Evolutionary conservation across 2,329 filamentous ascomycete genomes (phyloP), one percentile per base, ranked within the genome.

Genomic region (Ophiostoma perfectum): DNA sequence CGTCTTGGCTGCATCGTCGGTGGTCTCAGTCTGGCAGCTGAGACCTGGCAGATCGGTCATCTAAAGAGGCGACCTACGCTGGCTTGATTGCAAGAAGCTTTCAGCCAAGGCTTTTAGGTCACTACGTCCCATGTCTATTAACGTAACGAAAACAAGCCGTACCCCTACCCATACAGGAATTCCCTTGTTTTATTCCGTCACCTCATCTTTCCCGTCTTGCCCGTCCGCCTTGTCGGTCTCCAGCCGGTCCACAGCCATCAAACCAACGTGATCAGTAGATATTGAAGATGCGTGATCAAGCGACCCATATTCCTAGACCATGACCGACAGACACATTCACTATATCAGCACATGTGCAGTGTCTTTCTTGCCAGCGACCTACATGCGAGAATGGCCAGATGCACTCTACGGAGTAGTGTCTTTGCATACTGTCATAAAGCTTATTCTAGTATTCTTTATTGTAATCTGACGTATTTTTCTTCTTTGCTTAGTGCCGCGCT

Each of bases 1-100:
- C 64, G 47, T 66, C 47, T 66, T 66, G 47, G 64, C 47, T 66
- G 16, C 45, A 18, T 58, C 16, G 38, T 66, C 64, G 64, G 64
- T 66, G 45, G 47, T 66, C 27, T 58, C 63, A 67, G 60, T n/a
- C 55, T 47, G 44, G 27, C 11, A n/a, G 47, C 27, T 27, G 27
- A 27, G 27, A 27, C 36, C 55, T 47, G 44, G 27, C 11, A n/a
- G 47, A 52, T 64, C 66, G 44, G 66, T 67, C 44, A 52, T 60
- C 44, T 3, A 41, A 66, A 60, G 5, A 8, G 44, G 65, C 38
- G 11, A 38, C 38, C 27, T 41, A 36, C 5, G 41, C 5, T 16
- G 14, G 18, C 55, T 60, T 60, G 55, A 38, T 38, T 18, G 27
- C 55, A 60, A 38, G 55, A 60, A 60, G 55, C 55, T 60, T 60